Evolutionary conservation across 257 asterid species (phyloP).

Genomic region (Petunia secreta): DNA sequence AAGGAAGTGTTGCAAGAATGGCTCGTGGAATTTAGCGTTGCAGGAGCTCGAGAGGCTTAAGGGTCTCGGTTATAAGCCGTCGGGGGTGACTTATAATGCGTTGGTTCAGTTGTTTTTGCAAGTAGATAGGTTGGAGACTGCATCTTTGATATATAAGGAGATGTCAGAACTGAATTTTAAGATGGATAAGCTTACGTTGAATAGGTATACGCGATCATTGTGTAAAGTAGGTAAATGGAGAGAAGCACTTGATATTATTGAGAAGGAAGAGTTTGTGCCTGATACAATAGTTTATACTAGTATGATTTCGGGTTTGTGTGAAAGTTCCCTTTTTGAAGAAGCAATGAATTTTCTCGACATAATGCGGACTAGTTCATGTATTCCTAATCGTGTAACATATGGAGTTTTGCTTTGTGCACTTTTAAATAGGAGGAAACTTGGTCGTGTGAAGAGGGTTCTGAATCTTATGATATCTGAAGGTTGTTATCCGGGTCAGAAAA

Average conservation of each 20-base stretch:
- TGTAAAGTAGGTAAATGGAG: conserved; percentile 90
- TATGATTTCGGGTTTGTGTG: conserved; percentile 90
- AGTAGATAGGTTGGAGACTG: conserved; percentile 69
- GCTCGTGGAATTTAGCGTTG: conserved; percentile 86
- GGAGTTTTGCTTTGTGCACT: conserved; percentile 79
- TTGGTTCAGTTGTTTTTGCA: conserved; percentile 74
- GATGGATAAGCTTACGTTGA: conserved; percentile 69
- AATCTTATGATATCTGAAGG: conserved; percentile 95
- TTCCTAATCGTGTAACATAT: conserved; percentile 83
- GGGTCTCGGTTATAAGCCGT: conserved; percentile 78
- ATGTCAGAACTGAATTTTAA: conserved; percentile 65
- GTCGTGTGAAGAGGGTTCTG: conserved; percentile 83
- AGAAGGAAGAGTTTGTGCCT: conserved; percentile 75
- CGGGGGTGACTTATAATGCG: conserved; percentile 67
- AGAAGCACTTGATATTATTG: conserved; percentile 81
- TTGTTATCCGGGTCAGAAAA: conserved; percentile 82
- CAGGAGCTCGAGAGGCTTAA: conserved; percentile 92
- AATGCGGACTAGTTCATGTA: conserved; percentile 77
- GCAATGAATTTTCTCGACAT: conserved; percentile 84
- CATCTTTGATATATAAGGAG: conserved; percentile 75
- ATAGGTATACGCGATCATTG: conserved; percentile 56
- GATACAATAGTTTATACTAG: conserved; percentile 76
- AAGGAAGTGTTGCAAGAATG: conserved; percentile 73
- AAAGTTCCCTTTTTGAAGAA: conserved; percentile 89
- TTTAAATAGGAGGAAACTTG: conserved; percentile 77